These are phyloP conservation scores for Penicillium cinerascens DNA, from an alignment of 495 filamentous ascomycete genomes.

Conservation along the genomic window DNA sequence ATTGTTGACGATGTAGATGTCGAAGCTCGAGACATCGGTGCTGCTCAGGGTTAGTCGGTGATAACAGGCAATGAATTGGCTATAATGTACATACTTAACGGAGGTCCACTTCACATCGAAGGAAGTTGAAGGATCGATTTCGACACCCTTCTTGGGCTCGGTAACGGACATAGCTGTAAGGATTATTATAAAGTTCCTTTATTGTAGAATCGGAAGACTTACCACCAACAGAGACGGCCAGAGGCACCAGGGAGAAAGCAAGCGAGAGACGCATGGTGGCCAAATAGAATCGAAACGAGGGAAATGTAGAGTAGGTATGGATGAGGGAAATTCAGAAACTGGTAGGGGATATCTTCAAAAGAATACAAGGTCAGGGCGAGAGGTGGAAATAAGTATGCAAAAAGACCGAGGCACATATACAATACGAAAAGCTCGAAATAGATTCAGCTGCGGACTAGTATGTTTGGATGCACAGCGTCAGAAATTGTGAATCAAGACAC, in stretches of 20 bases:
- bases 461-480: not conserved
- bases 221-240: conserved; percentile 26
- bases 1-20: conserved; percentile 41
- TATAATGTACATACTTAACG: conserved; percentile 26
- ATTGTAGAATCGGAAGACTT: not conserved
- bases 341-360: not conserved
- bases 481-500: not conserved
- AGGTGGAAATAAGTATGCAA: not conserved
- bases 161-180: conserved; percentile 30
- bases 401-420: not conserved
- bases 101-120: conserved; percentile 36
- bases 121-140: conserved; percentile 25
- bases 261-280: conserved; percentile 26
- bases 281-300: not conserved
- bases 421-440: not conserved
- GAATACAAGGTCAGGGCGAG: not conserved
- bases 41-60: conserved; percentile 14
- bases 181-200: not conserved
- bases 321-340: not conserved
- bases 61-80: not conserved
- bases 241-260: conserved; percentile 20
- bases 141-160: conserved; percentile 28
- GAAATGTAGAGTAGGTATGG: not conserved
- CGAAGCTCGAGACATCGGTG: conserved; percentile 33
- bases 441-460: not conserved